Evolutionary conservation across 495 filamentous ascomycete genomes (phyloP), one percentile per base, ranked within the genome.

Genomic region (Hypomontagnella monticulosa): DNA sequence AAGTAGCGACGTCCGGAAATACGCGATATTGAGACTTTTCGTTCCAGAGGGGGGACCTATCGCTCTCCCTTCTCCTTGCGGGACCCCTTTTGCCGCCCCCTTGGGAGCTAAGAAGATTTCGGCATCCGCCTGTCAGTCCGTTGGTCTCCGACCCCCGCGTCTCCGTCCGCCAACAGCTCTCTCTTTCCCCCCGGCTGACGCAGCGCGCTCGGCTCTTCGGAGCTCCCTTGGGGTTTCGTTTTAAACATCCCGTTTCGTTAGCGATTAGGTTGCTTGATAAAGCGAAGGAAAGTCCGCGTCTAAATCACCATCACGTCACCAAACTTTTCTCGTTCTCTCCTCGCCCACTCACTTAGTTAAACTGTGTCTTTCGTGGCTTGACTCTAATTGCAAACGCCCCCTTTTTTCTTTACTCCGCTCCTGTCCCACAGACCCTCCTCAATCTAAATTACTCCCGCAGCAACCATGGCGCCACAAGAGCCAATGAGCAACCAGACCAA

Each of bases 401-500:
- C 18, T 52, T 36, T 23, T 23, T 53, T 14, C 11, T 36, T 36
- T 5, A 36, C 33, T 11, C 16, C 14, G 18, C 18, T 15, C 6
- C 16, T n/a, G 36, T 38, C 36, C 18, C 38, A 3, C 18, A 2
- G 16, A n/a, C 12, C 12, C 20, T 53, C 36, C 36, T 14, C n/a
- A 38, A 52, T 37, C 7, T 20, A 20, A 37, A 38, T 40, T 18
- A 27, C 30, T 36, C 14, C 37, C 48, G 16, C 41, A 47, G 16
- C 41, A 47, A 54, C 9, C 4, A 73, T 73, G 71, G 51, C 71
- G 38, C 69, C 68, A 8, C 48, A 38, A n/a, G 64, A 34, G 12
- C 63, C 73, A 32, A 71, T 68, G 71, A 66, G 60, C 43, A 71
- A 75, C 61, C 68, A 67, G 40, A 19, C 50, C 18, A 73, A 70